Conservation (phyloP, 2,329 filamentous ascomycete species). For the Madurella mycetomatis region DNA sequence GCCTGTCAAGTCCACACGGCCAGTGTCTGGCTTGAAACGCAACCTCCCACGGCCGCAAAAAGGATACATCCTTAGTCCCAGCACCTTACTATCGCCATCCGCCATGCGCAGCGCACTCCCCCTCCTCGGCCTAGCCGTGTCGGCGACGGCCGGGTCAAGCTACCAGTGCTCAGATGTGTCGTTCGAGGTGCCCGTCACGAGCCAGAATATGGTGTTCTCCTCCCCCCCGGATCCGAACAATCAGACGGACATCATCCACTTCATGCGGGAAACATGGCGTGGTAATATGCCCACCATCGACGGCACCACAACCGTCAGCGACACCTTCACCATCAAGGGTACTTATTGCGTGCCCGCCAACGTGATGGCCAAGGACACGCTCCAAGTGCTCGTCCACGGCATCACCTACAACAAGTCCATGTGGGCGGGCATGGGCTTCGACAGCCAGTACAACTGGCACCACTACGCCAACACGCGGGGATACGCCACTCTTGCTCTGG, state of each 20-base stretch:
- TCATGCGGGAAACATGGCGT: slow-evolving; percentile 4
- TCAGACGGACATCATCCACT: slow-evolving; percentile 4
- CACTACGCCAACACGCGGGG: slow-evolving; percentile 10
- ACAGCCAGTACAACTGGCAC: slow-evolving; percentile 16
- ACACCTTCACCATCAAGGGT: slow-evolving; percentile 16
- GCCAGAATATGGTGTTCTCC: slow-evolving; percentile 7
- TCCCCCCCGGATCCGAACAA: slow-evolving; percentile 13
- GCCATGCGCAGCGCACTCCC: background rate
- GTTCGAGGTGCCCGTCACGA: slow-evolving; percentile 9
- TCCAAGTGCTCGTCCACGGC: slow-evolving; percentile 20
- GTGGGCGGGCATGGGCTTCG: slow-evolving; percentile 16
- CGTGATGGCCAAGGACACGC: background rate
- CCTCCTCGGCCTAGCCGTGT: background rate
- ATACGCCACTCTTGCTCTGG: slow-evolving; percentile 18
- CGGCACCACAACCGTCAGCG: slow-evolving; percentile 8
- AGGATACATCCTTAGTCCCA: no score
- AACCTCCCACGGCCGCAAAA: no score
- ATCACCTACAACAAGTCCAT: slow-evolving; percentile 18
- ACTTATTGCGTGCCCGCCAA: slow-evolving; percentile 13
- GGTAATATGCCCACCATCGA: slow-evolving; percentile 3
- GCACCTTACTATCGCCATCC: background rate
- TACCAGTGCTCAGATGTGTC: slow-evolving; percentile 6
- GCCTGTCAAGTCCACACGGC: no score
- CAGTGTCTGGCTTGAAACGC: no score
- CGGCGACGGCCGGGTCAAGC: background rate